Evolutionary conservation across 148 eudicot species (phyloP).

Genomic region (Rhododendron mucronatum): DNA sequence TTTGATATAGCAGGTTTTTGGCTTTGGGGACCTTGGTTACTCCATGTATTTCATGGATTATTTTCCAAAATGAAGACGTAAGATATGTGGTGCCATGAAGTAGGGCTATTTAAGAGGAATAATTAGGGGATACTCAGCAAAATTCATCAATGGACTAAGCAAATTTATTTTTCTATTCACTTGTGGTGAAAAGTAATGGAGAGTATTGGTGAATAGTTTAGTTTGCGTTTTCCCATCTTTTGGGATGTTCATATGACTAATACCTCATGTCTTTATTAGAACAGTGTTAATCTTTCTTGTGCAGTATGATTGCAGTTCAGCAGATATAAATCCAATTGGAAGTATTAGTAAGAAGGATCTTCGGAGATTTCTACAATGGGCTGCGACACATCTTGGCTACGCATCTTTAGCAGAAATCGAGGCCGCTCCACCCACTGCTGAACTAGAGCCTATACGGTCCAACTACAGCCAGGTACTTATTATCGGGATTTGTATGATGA

Average conservation of each 20-base stretch:
- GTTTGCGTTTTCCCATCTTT: background rate
- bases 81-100: background rate
- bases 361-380: slow-evolving; percentile 80
- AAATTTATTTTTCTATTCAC: background rate
- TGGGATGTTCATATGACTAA: background rate
- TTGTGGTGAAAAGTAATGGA: background rate
- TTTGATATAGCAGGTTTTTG: background rate
- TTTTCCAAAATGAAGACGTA: background rate
- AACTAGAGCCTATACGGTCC: slow-evolving; percentile 91
- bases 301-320: slow-evolving; percentile 98
- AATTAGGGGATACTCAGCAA: background rate
- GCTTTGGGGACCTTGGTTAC: background rate
- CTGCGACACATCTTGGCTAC: slow-evolving; percentile 75
- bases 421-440: slow-evolving; percentile 99
- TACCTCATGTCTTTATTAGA: background rate
- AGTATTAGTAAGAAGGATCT: slow-evolving; percentile 94
- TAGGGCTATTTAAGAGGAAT: background rate
- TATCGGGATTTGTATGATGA: background rate
- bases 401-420: slow-evolving; percentile 81
- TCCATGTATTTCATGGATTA: background rate
- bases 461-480: slow-evolving; percentile 70
- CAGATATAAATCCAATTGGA: slow-evolving; percentile 97
- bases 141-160: background rate
- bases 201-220: background rate
- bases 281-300: background rate